phyloP scores from a whole-genome alignment of 345 rosid genomes.

The Psidium friedrichsthalianum region DNA sequence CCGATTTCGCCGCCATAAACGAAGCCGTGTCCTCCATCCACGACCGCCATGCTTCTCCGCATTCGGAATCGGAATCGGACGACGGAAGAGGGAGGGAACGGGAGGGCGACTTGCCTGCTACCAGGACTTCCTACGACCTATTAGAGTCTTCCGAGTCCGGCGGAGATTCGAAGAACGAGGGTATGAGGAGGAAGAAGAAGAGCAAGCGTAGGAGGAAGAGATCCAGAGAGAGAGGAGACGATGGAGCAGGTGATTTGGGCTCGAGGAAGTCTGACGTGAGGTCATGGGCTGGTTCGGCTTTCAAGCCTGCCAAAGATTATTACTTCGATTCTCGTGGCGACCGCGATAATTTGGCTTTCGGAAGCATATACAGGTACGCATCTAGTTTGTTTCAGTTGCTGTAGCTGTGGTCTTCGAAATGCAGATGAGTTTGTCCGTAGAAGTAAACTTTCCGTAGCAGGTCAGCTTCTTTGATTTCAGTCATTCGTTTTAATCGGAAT shows the following conservation, averaged over 20 bases:
- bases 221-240: constrained; percentile 27
- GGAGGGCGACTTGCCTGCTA: constrained; percentile 1
- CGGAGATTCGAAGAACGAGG: constrained; percentile 11
- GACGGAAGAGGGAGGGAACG: constrained; percentile 8
- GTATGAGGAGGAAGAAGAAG: constrained; percentile 22
- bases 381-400: background rate
- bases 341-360: constrained; percentile 74
- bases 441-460: background rate
- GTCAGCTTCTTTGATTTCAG: background rate
- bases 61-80: constrained; percentile 21
- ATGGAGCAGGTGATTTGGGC: constrained; percentile 14
- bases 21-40: constrained; percentile 30
- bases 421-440: background rate
- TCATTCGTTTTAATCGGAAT: background rate
- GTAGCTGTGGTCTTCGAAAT: background rate
- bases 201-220: constrained; percentile 18
- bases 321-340: constrained; percentile 83
- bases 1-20: constrained; percentile 50
- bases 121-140: constrained; percentile 27
- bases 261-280: constrained; percentile 33
- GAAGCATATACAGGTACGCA: constrained; percentile 61
- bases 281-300: constrained; percentile 32
- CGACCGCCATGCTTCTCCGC: background rate
- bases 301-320: constrained; percentile 61
- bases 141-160: constrained; percentile 15